Evolutionary conservation across 2,329 filamentous ascomycete species (phyloP).

Genomic region (Penicillium sp.): DNA sequence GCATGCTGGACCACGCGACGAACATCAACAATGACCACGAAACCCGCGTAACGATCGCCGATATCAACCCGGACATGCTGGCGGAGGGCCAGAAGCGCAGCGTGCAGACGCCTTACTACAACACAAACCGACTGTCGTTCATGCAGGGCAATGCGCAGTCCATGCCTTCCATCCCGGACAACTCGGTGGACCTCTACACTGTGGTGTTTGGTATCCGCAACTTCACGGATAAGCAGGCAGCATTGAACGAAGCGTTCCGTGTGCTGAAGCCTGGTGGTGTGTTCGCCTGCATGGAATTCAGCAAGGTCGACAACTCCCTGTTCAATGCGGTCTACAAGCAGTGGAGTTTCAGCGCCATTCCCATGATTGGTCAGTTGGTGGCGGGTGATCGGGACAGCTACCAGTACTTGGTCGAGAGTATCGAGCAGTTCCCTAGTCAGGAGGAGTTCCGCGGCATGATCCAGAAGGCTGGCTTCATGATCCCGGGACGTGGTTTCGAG

Average conservation of each 20-base stretch:
- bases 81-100: slow-evolving; percentile 76
- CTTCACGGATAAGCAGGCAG: slow-evolving; percentile 82
- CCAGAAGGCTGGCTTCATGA: slow-evolving; percentile 64
- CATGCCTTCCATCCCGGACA: slow-evolving; percentile 55
- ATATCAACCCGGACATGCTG: slow-evolving; percentile 95
- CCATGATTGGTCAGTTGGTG: slow-evolving; percentile 87
- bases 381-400: slow-evolving; percentile 92
- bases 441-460: slow-evolving; percentile 61
- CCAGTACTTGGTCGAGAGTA: slow-evolving; percentile 97
- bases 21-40: slow-evolving; percentile 70
- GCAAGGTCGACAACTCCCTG: slow-evolving; percentile 66
- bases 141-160: slow-evolving; percentile 83
- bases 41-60: slow-evolving; percentile 78
- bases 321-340: slow-evolving; percentile 84
- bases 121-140: slow-evolving; percentile 54
- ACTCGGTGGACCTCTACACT: slow-evolving; percentile 82
- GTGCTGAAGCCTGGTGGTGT: slow-evolving; percentile 90
- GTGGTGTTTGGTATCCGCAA: slow-evolving; percentile 96
- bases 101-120: slow-evolving; percentile 51
- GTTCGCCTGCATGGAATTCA: slow-evolving; percentile 94
- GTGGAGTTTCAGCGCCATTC: slow-evolving; percentile 92
- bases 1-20: slow-evolving; percentile 80
- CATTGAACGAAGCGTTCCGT: slow-evolving; percentile 71
- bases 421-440: slow-evolving; percentile 84
- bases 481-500: slow-evolving; percentile 76